Percentiles rank a stretch among this genome's conserved stretches.
Conservation (phyloP, 805 yeast species). For the Wickerhamomyces ciferrii region DNA sequence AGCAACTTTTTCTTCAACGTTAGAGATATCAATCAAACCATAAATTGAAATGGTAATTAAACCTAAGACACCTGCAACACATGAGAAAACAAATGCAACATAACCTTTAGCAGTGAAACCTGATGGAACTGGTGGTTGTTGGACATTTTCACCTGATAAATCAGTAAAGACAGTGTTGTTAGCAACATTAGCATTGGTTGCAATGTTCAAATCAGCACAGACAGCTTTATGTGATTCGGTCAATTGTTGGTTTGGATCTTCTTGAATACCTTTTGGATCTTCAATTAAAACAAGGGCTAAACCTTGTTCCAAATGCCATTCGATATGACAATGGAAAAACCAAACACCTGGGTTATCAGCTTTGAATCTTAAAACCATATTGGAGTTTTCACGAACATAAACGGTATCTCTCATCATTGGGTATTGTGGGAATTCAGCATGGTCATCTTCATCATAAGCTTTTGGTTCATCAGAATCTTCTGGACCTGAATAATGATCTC, state of each 20-base stretch:
- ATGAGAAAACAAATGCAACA: constrained; percentile 89
- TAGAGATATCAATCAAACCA: constrained; percentile 79
- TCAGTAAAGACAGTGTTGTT: constrained; percentile 66
- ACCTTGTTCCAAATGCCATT: constrained; percentile 98
- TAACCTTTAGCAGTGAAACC: constrained; percentile 96
- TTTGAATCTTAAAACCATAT: constrained; percentile 78
- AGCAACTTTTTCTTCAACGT: constrained; percentile 17
- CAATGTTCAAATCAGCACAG: constrained; percentile 54
- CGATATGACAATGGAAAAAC: constrained; percentile 98
- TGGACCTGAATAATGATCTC: constrained; percentile 60
- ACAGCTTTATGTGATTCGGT: constrained; percentile 54
- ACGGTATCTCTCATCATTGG: constrained; percentile 86
- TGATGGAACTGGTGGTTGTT: constrained; percentile 59
- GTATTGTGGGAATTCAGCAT: constrained; percentile 52
- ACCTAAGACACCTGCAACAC: constrained; percentile 82
- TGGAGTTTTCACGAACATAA: constrained; percentile 77
- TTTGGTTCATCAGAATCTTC: constrained; percentile 50
- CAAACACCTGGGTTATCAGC: constrained; percentile 98
- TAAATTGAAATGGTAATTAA: constrained; percentile 69
- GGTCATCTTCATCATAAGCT: constrained; percentile 47
- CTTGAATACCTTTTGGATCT: constrained; percentile 71
- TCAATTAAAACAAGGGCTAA: constrained; percentile 76
- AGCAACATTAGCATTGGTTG: constrained; percentile 81
- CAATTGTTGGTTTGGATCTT: constrained; percentile 45
- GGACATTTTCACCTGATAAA: constrained; percentile 71